A percentile compares a stretch with the other conserved stretches of the same genome.
These are phyloP conservation scores for Fraxinus americana DNA, from an alignment of 257 asterid genomes.

Conservation along the genomic window DNA sequence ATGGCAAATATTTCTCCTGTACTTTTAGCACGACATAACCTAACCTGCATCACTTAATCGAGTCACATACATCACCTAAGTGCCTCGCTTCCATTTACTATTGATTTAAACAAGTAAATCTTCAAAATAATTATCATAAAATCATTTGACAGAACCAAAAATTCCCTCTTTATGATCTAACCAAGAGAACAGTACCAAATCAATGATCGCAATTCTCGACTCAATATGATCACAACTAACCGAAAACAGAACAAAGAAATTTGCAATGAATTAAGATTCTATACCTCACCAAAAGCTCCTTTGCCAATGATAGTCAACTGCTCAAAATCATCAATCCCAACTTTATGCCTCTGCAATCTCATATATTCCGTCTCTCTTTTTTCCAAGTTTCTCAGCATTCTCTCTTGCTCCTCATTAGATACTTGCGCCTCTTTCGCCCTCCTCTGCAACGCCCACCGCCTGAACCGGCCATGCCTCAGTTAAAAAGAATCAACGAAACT, in stretches of 20 bases:
- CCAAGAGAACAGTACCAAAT: background rate
- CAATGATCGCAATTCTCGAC: background rate
- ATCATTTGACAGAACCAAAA: background rate
- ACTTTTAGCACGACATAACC: constrained; percentile 81
- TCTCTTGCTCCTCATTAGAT: constrained; percentile 86
- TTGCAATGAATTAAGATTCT: constrained; percentile 6
- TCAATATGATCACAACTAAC: background rate
- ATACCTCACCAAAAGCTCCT: constrained; percentile 96
- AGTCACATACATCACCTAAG: constrained; percentile 18
- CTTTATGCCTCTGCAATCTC: constrained; percentile 99
- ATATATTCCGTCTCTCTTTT: constrained; percentile 89
- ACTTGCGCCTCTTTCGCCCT: constrained; percentile 84
- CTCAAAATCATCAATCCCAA: constrained; percentile 96
- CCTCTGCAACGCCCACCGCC: constrained; percentile 91
- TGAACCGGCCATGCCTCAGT: constrained; percentile 22
- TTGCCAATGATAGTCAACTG: constrained; percentile 84
- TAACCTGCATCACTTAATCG: constrained; percentile 62
- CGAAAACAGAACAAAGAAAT: background rate
- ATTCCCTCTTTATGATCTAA: background rate
- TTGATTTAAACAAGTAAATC: background rate
- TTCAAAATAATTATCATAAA: background rate
- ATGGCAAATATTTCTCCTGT: constrained; percentile 94
- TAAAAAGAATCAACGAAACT: background rate
- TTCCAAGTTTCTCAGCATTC: constrained; percentile 87
- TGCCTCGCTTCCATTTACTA: background rate